Base-by-base conservation (phyloP, 768 basidiomycete genomes). In the Amanita molliuscula region DNA sequence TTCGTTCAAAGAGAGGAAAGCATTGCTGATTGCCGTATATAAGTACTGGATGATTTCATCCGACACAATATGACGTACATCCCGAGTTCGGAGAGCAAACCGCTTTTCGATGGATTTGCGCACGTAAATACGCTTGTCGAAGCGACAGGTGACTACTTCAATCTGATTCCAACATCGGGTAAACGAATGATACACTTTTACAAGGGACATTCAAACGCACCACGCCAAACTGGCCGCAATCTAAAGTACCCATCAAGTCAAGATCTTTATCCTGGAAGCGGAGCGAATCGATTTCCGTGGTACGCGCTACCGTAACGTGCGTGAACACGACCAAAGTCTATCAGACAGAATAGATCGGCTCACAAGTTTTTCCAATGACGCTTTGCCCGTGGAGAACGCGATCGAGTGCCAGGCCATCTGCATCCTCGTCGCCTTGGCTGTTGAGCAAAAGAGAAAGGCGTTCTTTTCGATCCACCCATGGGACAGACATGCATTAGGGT, bases 151-250 rank as follows among this genome's bases (percentile, higher is more conserved):
- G 13, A 93, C 90, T 7, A 92, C 78, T 55, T 94, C 86, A 46
- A 95, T 84, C 93, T 96, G 56, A 23, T 37, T 36, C 15, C 16
- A 36, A 33, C 16, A 28, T 52, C 29, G 8, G 34, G 18, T 45
- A 37, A 34, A 44, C 8, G 4, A 5, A 13, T 20, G 38, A 18
- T 20, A 20, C 5, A 11, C n/a, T 20, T 9, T 20, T 26, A 15
- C 23, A 6, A 4, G 7, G 20, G 3, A 25, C 34, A 2, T 28
- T 46, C 15, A 5, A 9, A 69, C 84, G 58, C 58, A 92, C 92
- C 50, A 82, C 73, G 49, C 89, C 91, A 61, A 85, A 95, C 63
- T 93, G 91, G 6, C 92, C 93, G 40, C 81, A 80, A 58, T 91
- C 92, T 47, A 95, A 65, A 3, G 81, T 80, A 2, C 89, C 89